A percentile compares a stretch with the other conserved stretches of the same genome.
Conservation (phyloP, 768 basidiomycete species). For the Naganishia antarctica region DNA sequence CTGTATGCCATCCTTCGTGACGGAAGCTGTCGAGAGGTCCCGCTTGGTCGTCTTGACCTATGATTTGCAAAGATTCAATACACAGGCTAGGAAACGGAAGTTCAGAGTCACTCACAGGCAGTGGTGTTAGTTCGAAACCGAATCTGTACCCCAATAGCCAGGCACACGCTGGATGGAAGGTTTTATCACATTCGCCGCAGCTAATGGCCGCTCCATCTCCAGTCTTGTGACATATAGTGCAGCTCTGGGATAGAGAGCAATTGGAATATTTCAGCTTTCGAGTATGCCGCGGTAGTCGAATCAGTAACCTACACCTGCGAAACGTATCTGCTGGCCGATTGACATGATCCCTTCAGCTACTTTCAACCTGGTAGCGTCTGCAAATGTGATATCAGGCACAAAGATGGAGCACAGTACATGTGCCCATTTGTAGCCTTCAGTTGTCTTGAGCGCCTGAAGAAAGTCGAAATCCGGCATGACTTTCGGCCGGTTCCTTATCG, state of each 20-base stretch:
- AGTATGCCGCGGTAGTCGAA: not conserved
- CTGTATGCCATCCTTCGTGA: slow-evolving; percentile 9
- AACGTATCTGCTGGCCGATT: slow-evolving; percentile 28
- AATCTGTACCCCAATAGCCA: slow-evolving; percentile 79
- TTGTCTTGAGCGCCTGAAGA: slow-evolving; percentile 78
- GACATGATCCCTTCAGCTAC: slow-evolving; percentile 75
- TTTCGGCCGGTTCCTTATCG: slow-evolving; percentile 12
- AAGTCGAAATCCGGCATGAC: slow-evolving; percentile 41
- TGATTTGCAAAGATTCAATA: not conserved
- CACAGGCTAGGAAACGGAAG: no score
- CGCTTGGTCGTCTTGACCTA: not conserved
- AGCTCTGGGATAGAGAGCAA: slow-evolving; percentile 55
- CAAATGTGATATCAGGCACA: slow-evolving; percentile 75
- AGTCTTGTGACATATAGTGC: slow-evolving; percentile 64
- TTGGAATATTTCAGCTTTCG: not conserved
- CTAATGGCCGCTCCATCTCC: slow-evolving; percentile 71
- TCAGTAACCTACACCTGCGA: not conserved
- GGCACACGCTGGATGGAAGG: slow-evolving; percentile 85
- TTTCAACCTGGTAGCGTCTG: slow-evolving; percentile 66
- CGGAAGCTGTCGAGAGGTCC: slow-evolving; percentile 5
- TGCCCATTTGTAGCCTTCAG: slow-evolving; percentile 88
- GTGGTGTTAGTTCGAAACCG: slow-evolving; percentile 70
- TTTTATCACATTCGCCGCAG: slow-evolving; percentile 73
- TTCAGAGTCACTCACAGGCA: not conserved
- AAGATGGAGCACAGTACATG: slow-evolving; percentile 87